Base-by-base conservation (phyloP, 139 green algal genomes). In the Gonium pectorale region DNA sequence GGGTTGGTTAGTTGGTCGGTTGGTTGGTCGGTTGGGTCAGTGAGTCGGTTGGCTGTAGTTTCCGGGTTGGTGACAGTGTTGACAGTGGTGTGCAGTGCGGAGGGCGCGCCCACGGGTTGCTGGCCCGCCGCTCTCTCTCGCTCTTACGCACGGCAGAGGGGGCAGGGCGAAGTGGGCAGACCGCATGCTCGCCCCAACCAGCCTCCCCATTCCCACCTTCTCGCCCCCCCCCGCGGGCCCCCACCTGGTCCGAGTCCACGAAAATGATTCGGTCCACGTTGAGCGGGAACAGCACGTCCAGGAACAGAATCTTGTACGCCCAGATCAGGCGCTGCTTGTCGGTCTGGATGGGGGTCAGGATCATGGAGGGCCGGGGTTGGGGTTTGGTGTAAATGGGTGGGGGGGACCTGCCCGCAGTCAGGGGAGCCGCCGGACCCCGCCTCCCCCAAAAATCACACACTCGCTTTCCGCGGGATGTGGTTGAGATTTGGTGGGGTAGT, bases 221-320 rank as follows among this genome's bases (percentile, higher is more conserved):
- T 44, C 24, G 31, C 62, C 31, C 13, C 31, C 41, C 5, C 11
- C 1, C 1, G 33, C 27, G 31, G 26, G 9, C 66, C 2, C 69
- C 24, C 66, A 89, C 84, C 90, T 99, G 97, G 86, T 99, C 97
- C 13, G 92, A 93, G 88, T 99, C 97, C 37, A 97, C 94, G 80
- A 99, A 99, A 71, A 99, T 99, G 81, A 99, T 95, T 68, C 93
- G 92, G 26, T 95, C 89, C 2, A 98, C 91, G 60, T 87, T 88
- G 46, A 99, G 91, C 5, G 97, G 96, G 91, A 99, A 99, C 43
- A 99, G 89, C 67, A 99, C 97, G 81, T 99, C 97, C 79, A 99
- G 91, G 91, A 99, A 99, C 37, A 99, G 90, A 88, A 99, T 99
- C 90, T 91, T 91, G 87, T 91, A 91, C 4, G 87, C 87, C 87